These are phyloP conservation scores for Orbilia ellipsospora DNA, from an alignment of 2,329 filamentous ascomycete genomes.

Conservation along the genomic window DNA sequence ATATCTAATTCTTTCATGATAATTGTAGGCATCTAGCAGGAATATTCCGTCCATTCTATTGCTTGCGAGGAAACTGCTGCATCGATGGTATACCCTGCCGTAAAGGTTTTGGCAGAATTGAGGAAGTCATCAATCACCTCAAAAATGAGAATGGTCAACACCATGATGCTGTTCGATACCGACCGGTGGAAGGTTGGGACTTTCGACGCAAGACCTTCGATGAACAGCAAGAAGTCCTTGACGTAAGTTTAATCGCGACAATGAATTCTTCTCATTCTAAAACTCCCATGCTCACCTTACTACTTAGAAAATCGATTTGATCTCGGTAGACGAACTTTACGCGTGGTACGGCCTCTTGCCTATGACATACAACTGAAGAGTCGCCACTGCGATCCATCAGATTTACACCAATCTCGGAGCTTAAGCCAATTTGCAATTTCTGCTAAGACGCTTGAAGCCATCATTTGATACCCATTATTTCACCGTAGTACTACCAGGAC, in stretches of 20 bases:
- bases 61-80: conserved; percentile 52
- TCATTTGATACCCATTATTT: conserved; percentile 19
- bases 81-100: conserved; percentile 45
- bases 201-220: conserved; percentile 31
- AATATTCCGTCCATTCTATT: conserved; percentile 50
- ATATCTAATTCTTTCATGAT: too few relatives aligned
- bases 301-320: conserved; percentile 27
- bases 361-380: neutral
- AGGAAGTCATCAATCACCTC: conserved; percentile 51
- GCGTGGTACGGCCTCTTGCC: conserved; percentile 9
- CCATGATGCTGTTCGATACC: conserved; percentile 48
- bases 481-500: conserved; percentile 13
- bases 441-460: neutral
- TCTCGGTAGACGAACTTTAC: conserved; percentile 42
- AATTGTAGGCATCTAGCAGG: conserved; percentile 28
- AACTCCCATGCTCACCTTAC: neutral
- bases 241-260: conserved; percentile 20
- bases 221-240: conserved; percentile 37
- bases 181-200: conserved; percentile 54
- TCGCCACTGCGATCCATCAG: too few relatives aligned
- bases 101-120: conserved; percentile 51
- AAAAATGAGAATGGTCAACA: conserved; percentile 51
- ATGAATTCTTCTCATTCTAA: too few relatives aligned
- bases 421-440: too few relatives aligned
- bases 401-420: too few relatives aligned